Evolutionary conservation across 73 alveolate genomes (phyloP).

Genomic region (Tetrahymena borealis): DNA sequence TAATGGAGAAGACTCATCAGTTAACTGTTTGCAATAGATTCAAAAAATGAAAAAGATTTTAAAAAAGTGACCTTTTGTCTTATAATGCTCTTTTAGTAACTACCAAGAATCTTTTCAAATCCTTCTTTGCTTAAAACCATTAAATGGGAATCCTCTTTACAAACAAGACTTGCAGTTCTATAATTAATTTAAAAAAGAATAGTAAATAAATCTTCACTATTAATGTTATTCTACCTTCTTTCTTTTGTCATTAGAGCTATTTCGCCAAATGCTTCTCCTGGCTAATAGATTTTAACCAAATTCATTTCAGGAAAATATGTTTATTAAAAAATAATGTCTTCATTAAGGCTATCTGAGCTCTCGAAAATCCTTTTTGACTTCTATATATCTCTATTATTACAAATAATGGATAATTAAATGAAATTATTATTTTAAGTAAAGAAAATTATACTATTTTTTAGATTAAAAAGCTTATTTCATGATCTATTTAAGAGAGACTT

Average conservation of each 20-base stretch:
- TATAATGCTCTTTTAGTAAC: not conserved
- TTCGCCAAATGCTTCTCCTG: constrained; percentile 95
- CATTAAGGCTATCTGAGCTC: too few species aligned
- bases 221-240: constrained; percentile 8
- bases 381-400: too few species aligned
- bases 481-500: not conserved
- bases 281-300: constrained; percentile 53
- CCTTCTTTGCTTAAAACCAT: constrained; percentile 59
- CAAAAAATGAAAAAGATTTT: not conserved
- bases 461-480: not conserved
- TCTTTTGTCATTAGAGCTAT: constrained; percentile 73
- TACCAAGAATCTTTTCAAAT: constrained; percentile 55
- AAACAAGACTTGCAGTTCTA: constrained; percentile 87
- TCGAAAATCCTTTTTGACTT: too few species aligned
- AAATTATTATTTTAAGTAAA: not conserved
- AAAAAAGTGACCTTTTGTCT: not conserved
- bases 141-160: constrained; percentile 75
- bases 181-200: not conserved
- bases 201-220: not conserved
- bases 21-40: not conserved
- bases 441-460: not conserved
- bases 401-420: too few species aligned
- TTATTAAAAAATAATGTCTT: not conserved
- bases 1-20: not conserved
- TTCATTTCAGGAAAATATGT: constrained; percentile 20